phyloP scores from a whole-genome alignment of 768 basidiomycete species.

The Lactifluus subvellereus region DNA sequence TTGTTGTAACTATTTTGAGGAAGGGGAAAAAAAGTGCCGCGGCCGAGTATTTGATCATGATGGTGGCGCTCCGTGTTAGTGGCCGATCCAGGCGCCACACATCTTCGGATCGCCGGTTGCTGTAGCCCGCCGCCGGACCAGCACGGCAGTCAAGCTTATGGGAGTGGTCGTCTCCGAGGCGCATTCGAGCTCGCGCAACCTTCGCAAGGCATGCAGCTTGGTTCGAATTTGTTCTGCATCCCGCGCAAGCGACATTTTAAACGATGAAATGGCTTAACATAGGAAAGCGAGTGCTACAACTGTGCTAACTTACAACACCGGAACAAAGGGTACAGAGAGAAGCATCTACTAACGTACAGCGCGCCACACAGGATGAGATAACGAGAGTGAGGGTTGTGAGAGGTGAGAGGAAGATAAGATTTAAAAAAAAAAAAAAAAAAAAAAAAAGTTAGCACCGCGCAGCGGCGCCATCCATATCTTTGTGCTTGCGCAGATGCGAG shows the following conservation, averaged over 20 bases:
- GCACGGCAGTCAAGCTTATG: too few relatives aligned
- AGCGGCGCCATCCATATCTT: conserved; percentile 22
- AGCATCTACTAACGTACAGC: not conserved
- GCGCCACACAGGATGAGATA: not conserved
- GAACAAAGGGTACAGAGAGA: not conserved
- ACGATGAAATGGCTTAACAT: not conserved
- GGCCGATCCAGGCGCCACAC: not conserved
- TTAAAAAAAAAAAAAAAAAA: not conserved
- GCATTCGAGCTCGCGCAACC: not conserved
- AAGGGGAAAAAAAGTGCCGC: not conserved
- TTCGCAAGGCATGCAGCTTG: not conserved
- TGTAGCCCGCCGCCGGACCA: not conserved
- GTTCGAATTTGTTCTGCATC: not conserved
- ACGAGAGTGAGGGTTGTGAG: conserved; percentile 4
- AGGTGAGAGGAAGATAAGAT: not conserved
- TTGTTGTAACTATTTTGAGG: not conserved
- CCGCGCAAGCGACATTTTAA: not conserved
- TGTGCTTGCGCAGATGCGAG: conserved; percentile 22
- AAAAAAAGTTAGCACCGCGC: conserved; percentile 3
- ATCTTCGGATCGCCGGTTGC: not conserved
- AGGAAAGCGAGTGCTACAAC: not conserved
- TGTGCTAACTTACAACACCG: not conserved
- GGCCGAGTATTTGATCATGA: not conserved
- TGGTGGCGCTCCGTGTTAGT: conserved; percentile 6
- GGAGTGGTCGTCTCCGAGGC: too few relatives aligned